Base-by-base conservation (phyloP, 2,329 filamentous ascomycete genomes). In the Penicillium sp. region DNA sequence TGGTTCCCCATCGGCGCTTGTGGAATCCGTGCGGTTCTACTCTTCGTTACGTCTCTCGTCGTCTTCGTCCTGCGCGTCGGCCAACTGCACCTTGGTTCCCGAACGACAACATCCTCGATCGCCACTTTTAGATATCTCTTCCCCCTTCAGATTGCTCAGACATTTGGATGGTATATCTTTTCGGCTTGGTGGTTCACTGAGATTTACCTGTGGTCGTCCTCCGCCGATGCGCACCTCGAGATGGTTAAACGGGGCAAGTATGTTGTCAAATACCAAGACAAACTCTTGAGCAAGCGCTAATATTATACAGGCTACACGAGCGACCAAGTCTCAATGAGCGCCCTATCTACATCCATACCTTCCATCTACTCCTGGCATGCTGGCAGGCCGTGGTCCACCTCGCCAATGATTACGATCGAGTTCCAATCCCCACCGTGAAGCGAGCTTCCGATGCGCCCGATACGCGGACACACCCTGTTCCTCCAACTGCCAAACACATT, bases 21-120 rank as follows among this genome's bases (percentile, higher is more conserved):
- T 40, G 90, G 89, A 53, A 71, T 95, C 49, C 87, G 91, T 62
- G 82, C 90, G 5, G 68, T 86, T 14, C 79, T 90, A 56, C 81
- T 96, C 57, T 92, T 92, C 74, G 76, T 88, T 55, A 87, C 86
- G 62, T 85, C 84, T 54, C 82, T 96, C 53, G 77, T 84, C 50
- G 81, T 96, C 60, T 89, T 95, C 74, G 81, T 96, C 61, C 82
- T 96, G 46, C 89, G 92, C 65, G 90, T 96, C 64, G 85, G 88
- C 40, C 87, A 92, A 69, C 85, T 91, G 72, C 90, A 92, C 67
- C 80, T 88, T 57, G 88, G 88, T 61, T 70, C 82, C 53, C 82
- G 88, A 66, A 92, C 88, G 16, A 87, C 88, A 35, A 77, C 79
- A 51, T 90, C 88, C 4, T 80, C 83, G 42, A 79, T 87, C 61